Percentiles rank a stretch among this genome's conserved stretches.
Evolutionary conservation across 2,329 filamentous ascomycete species (phyloP).

Genomic region (Coniochaeta ligniaria): DNA sequence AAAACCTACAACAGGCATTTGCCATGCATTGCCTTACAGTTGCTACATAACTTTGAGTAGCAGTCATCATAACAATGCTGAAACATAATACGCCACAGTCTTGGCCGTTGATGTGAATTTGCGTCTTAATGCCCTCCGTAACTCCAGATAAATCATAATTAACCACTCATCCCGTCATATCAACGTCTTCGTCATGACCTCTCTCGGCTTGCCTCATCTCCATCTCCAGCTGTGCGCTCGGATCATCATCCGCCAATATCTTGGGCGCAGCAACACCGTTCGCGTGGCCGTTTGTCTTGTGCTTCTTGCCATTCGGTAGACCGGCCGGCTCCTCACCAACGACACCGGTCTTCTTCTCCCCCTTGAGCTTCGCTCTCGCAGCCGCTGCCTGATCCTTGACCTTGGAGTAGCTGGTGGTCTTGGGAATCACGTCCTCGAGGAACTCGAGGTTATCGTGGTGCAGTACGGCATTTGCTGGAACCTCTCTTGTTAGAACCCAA

Average conservation of each 20-base stretch:
- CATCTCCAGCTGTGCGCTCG: constrained; percentile 45
- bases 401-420: constrained; percentile 73
- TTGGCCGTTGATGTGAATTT: not conserved
- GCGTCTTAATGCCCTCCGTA: not conserved
- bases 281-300: constrained; percentile 21
- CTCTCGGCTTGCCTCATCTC: constrained; percentile 42
- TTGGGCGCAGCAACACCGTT: constrained; percentile 15
- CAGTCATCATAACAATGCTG: not conserved
- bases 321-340: constrained; percentile 4
- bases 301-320: constrained; percentile 28
- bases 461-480: constrained; percentile 70
- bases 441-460: constrained; percentile 94
- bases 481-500: not conserved
- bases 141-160: not conserved
- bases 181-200: constrained; percentile 43
- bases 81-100: not conserved
- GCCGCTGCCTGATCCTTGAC: constrained; percentile 58
- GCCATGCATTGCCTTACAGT: not conserved
- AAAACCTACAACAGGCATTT: not conserved
- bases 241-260: constrained; percentile 29
- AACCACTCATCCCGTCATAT: constrained; percentile 45
- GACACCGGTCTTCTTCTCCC: constrained; percentile 28
- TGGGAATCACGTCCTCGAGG: constrained; percentile 81
- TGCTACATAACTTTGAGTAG: not conserved
- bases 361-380: constrained; percentile 39